Percentiles rank a stretch among this genome's conserved stretches.
Evolutionary conservation across 352 stramenopile species (phyloP).

Genomic region (Globisporangium nodosum): DNA sequence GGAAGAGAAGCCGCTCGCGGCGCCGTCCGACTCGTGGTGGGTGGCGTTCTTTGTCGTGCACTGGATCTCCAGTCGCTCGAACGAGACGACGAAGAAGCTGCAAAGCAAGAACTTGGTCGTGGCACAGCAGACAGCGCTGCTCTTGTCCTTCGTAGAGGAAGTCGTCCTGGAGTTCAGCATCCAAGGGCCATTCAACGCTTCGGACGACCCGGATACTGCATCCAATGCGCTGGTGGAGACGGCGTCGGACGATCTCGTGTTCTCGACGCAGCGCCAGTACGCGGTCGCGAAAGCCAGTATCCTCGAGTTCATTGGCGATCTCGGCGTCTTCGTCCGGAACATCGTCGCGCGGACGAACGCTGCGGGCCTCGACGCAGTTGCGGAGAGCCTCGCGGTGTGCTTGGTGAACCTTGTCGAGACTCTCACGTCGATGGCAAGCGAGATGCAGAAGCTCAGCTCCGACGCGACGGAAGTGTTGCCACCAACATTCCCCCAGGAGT

Average conservation of each 20-base stretch:
- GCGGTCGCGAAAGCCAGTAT: constrained; percentile 26
- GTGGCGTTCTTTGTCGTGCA: constrained; percentile 45
- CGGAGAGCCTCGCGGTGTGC: constrained; percentile 17
- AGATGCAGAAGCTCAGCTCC: background rate
- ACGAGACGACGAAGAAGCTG: constrained; percentile 30
- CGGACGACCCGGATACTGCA: background rate
- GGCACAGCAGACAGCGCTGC: constrained; percentile 11
- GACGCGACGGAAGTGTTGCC: constrained; percentile 11
- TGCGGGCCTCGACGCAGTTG: constrained; percentile 20
- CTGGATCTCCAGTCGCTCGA: constrained; percentile 35
- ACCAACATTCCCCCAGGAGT: constrained; percentile 42
- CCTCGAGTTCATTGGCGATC: constrained; percentile 35
- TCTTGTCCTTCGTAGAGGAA: constrained; percentile 24
- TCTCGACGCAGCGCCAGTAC: constrained; percentile 24
- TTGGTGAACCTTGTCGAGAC: constrained; percentile 26
- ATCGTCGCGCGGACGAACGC: constrained; percentile 19
- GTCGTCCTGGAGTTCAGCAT: constrained; percentile 30
- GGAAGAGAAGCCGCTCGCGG: constrained; percentile 12
- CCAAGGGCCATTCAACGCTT: constrained; percentile 8
- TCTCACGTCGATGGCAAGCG: constrained; percentile 9
- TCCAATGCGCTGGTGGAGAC: background rate
- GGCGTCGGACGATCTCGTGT: background rate
- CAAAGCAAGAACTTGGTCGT: constrained; percentile 18
- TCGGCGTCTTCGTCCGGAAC: constrained; percentile 33
- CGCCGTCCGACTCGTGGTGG: constrained; percentile 48